Evolutionary conservation across 495 filamentous ascomycete species (phyloP), one percentile per base, ranked within the genome.

Genomic region (Lophiostoma macrostomum): DNA sequence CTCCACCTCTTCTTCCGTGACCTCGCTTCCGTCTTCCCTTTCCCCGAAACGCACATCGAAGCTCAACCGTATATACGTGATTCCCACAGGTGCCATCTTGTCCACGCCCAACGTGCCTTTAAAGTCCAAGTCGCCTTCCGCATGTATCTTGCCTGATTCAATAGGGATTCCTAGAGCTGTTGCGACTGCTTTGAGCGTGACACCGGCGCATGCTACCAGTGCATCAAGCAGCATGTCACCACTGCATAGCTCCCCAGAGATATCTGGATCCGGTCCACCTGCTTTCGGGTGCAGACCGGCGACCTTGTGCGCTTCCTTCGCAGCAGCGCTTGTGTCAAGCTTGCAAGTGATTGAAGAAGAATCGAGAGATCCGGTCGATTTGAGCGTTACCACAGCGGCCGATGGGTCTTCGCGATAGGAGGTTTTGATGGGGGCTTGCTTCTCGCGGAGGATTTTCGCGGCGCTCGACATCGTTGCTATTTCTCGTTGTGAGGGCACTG

Each of bases 171-270:
- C 58, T 38, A 71, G 44, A 11, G 68, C 68, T 0, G 68, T 71
- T 4, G 66, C 59, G 3, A 71, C 69, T 12, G 69, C 67, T 47
- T 69, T 70, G 22, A 71, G 49, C 14, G 69, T 71, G 6, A 71
- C 69, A 7, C 68, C 68, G 0, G 69, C 59, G 51, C 69, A 71
- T 1, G 69, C 69, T 1, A 71, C 68, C 16, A 71, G 53, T 1
- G 68, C 69, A 32, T 71, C 69, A 13, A 70, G 58, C 13, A 71
- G 61, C 69, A 71, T 71, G 52, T 71, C 68, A 18, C 69, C 68
- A 16, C 57, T 62, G 52, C 69, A 71, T 2, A 71, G 62, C 41
- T 71, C 68, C 40, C 69, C 68, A 3, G 62, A 69, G 31, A 71
- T 56, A 20, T 58, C 47, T 3, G 67, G 64, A 11, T 64, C 68